Conservation (phyloP, 2,329 filamentous ascomycete genomes). For the Curvularia spicifera region DNA sequence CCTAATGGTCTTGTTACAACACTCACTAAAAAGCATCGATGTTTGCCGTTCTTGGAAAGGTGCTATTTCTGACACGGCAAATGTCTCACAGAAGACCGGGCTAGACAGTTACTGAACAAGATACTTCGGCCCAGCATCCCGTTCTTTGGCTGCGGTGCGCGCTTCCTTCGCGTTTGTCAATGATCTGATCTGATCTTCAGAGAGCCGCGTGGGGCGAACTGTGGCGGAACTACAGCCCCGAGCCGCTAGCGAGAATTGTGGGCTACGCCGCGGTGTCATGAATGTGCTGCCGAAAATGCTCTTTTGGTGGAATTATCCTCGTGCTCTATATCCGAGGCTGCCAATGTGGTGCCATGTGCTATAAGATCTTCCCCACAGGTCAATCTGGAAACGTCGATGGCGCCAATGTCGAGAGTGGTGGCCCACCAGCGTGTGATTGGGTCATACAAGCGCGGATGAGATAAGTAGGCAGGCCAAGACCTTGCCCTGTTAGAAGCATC, state of each 20-base stretch:
- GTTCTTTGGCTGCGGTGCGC: neutral
- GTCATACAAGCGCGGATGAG: neutral
- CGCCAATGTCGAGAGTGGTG: neutral
- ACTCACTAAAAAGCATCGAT: neutral
- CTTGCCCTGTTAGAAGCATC: neutral
- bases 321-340: neutral
- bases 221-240: neutral
- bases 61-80: neutral
- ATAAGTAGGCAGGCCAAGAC: neutral
- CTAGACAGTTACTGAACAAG: no score
- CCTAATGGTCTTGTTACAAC: neutral
- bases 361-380: neutral
- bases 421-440: neutral
- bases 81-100: neutral
- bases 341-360: neutral
- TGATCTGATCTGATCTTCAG: constrained; percentile 6
- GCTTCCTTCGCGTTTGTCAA: neutral
- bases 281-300: neutral
- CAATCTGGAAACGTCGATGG: neutral
- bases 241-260: constrained; percentile 3
- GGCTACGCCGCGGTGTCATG: no score
- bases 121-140: neutral
- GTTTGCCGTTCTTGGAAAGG: neutral
- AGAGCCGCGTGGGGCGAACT: neutral
- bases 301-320: neutral